A percentile compares a stretch with the other conserved stretches of the same genome.
These are phyloP conservation scores for Canavalia gladiata DNA, from an alignment of 306 rosid genomes.

Conservation along the genomic window DNA sequence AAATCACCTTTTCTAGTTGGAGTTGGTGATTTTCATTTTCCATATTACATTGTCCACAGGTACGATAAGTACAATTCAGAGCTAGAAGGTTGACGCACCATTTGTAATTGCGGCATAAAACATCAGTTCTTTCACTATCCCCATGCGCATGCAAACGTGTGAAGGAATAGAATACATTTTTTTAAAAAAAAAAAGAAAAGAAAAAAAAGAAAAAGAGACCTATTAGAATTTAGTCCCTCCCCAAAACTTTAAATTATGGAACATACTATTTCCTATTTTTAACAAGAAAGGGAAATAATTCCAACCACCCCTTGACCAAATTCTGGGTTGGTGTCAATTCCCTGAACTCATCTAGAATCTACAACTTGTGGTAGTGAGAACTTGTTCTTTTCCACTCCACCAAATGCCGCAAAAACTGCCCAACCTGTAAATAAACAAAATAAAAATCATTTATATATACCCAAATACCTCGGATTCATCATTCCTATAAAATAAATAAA, in stretches of 20 bases:
- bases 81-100: constrained; percentile 33
- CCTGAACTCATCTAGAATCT: constrained; percentile 51
- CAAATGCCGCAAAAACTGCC: constrained; percentile 76
- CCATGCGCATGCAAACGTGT: constrained; percentile 59
- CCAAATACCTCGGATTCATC: neutral
- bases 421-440: constrained; percentile 60
- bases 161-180: constrained; percentile 32
- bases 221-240: constrained; percentile 44
- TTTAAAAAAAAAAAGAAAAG: neutral
- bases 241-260: constrained; percentile 49
- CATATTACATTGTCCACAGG: constrained; percentile 39
- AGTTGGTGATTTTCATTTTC: constrained; percentile 42
- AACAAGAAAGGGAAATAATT: constrained; percentile 42
- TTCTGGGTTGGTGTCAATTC: constrained; percentile 48
- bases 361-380: constrained; percentile 38
- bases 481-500: constrained; percentile 1
- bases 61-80: constrained; percentile 51
- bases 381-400: constrained; percentile 70
- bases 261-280: constrained; percentile 46
- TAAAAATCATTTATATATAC: neutral
- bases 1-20: constrained; percentile 35
- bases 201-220: neutral
- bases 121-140: constrained; percentile 54
- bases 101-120: constrained; percentile 43
- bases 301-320: constrained; percentile 58